Conservation (phyloP, 148 eudicot genomes). For the Rhododendron simsii region DNA sequence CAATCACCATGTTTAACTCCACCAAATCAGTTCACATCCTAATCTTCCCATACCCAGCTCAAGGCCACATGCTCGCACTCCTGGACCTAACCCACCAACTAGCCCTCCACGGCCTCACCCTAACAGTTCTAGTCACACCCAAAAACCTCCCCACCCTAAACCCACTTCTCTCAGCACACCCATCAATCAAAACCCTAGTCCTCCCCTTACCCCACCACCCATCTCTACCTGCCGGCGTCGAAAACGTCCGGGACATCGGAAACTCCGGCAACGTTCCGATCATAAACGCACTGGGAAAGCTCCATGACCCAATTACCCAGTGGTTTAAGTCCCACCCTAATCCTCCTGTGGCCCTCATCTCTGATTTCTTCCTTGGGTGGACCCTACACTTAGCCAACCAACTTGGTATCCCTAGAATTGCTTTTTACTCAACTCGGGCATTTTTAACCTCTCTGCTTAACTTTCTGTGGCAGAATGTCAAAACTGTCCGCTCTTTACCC, state of each 20-base stretch:
- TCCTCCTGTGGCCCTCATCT: constrained; percentile 50
- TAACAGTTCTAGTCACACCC: constrained; percentile 55
- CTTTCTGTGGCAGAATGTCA: constrained; percentile 13
- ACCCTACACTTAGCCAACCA: constrained; percentile 35
- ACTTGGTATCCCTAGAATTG: constrained; percentile 39
- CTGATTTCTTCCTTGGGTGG: constrained; percentile 68
- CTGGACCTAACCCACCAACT: constrained; percentile 57
- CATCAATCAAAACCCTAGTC: constrained; percentile 40
- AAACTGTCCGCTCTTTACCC: not conserved
- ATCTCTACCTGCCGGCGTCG: constrained; percentile 21
- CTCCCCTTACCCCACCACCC: constrained; percentile 62
- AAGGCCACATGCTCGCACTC: constrained; percentile 64
- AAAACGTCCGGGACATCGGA: constrained; percentile 53
- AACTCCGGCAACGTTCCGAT: constrained; percentile 35
- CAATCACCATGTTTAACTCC: not conserved
- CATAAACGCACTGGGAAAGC: constrained; percentile 35
- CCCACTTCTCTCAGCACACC: constrained; percentile 49
- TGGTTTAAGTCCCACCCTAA: constrained; percentile 46
- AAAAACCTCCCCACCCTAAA: constrained; percentile 48
- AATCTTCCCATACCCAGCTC: constrained; percentile 67
- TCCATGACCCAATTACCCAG: constrained; percentile 28
- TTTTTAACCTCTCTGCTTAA: constrained; percentile 9
- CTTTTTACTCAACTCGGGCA: constrained; percentile 33
- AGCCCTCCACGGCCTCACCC: constrained; percentile 33
- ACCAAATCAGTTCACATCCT: constrained; percentile 31